Base-by-base conservation (phyloP, 176 grass and related monocot species). In the Oryza nivara region DNA sequence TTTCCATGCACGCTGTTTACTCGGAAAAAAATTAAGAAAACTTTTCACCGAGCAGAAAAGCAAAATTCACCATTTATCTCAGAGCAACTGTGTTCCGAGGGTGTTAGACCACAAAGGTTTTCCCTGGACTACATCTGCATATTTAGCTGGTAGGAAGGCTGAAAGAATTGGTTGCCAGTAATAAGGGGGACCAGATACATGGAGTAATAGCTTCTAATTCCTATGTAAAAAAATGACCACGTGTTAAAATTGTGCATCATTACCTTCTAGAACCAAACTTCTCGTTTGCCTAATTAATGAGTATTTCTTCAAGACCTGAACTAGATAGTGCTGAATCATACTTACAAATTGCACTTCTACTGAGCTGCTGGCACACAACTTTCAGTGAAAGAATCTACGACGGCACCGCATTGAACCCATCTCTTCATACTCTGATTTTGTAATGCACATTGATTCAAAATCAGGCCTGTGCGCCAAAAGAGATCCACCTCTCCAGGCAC, bases 401-500 rank as follows among this genome's bases (percentile, higher is more conserved):
- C 91, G 96, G 61, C 92, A 93, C 43, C 93, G 83, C 16, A 86
- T 46, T 38, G 96, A 93, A 68, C 96, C 96, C 84, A 98, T 87
- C 83, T 98, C 96, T 85, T 98, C 96, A 9, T 98, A 98, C 82
- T 98, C 96, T 10, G 83, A 78, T 77, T 95, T 98, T 0, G 91
- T 95, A 26, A 92, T 67, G 11, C 93, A 95, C 93, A 98, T 92
- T 54, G 89, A 93, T 82, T 87, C 81, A 6, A 93, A 98, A 80
- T 95, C 93, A 71, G 92, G 96, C 63, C 91, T 90, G 34, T 93
- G 90, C 3, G 91, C 93, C 76, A 98, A 79, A 45, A 98, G 41
- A 26, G 96, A 98, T 64, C 96, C 96, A 68, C 96, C 96, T 82
- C 89, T 92, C 96, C 96, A 98, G 30, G 81, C 87, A 61, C 96